Evolutionary conservation across 371 early-diverging fungal genomes (phyloP), one percentile per base, ranked within the genome.

Genomic region (Mycotypha africana): DNA sequence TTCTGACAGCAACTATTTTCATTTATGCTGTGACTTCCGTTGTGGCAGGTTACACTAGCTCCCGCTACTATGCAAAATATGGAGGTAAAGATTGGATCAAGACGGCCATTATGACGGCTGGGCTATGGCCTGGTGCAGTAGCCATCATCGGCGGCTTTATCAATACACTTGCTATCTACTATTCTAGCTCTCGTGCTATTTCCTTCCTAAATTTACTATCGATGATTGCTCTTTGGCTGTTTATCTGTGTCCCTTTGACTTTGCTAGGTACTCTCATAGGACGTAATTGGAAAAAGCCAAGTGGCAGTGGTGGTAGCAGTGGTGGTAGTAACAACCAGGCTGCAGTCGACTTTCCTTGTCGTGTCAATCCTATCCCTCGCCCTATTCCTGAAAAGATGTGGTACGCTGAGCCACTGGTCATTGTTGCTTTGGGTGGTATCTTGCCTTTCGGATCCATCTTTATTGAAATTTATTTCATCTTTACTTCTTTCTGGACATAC

Each of bases 381-480:
- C 88, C 82, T 0, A 87, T 90, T 31, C 90, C 89, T 14, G 88
- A 88, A 39, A 84, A 83, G 45, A 51, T 70, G 8, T 89, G 86
- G 85, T 87, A 84, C 42, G 59, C 76, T 4, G 83, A 86, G 34
- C 86, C 86, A 0, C 44, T 70, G 42, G 63, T 78, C 2, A 70
- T 89, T 47, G 79, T 80, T 34, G 62, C 73, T 0, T 31, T 78
- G n/a, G 84, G 83, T 12, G 91, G 91, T 24, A 54, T 92, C 15
- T 62, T 92, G n/a, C 92, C 90, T 0, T 92, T 92, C 60, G 86
- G 74, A 0, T 80, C 86, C 0, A 85, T 91, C 44, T 92, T 91
- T 57, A 88, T 92, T 56, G 92, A 92, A 71, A 78, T 90, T 45
- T 90, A 89, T 54, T 92, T 88, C 52, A 67, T 92, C 47, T 89